Evolutionary conservation across 2,329 filamentous ascomycete genomes (phyloP), one percentile per base, ranked within the genome.

Genomic region (Paracamarosporium sp.): DNA sequence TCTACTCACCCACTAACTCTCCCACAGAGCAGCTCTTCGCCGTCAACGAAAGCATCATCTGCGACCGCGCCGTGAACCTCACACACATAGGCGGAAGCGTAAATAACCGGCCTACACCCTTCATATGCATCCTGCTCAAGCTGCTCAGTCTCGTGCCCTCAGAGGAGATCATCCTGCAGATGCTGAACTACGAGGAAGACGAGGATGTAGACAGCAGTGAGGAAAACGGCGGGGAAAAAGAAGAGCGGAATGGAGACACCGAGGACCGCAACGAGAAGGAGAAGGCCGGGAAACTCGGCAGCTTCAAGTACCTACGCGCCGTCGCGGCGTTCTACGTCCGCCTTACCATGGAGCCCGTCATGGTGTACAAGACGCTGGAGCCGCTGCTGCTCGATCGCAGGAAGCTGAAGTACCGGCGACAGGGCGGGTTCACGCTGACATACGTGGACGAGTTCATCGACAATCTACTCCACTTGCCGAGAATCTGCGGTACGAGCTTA

Each of bases 1-100:
- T n/a, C n/a, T n/a, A n/a, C n/a, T n/a, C n/a, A n/a, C n/a, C n/a
- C n/a, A n/a, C n/a, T n/a, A n/a, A n/a, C n/a, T n/a, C n/a, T n/a
- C n/a, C n/a, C n/a, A n/a, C n/a, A n/a, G 95, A 98, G 79, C 93
- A 97, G 80, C 97, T 95, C 76, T 99, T 98, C 79, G 95, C 91
- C 40, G 84, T 99, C 64, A 99, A 98, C 80, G 85, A 86, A 3
- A 88, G 88, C 1, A 89, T 87, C 0, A 77, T 99, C 5, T 90
- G 97, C 68, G 92, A 97, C 79, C 91, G 95, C 63, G 93, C 96
- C 0, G 90, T 92, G 25, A 90, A 94, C 67, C 85, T 99, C 45
- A 85, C 81, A 47, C 95, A 90, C 77, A 86, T 99, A 55, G 95
- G 93, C 62, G 95, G 95, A 65, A 96, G 93, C 52, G 85, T 87